phyloP scores from a whole-genome alignment of 345 rosid species.

The Rhodomyrtus tomentosa region DNA sequence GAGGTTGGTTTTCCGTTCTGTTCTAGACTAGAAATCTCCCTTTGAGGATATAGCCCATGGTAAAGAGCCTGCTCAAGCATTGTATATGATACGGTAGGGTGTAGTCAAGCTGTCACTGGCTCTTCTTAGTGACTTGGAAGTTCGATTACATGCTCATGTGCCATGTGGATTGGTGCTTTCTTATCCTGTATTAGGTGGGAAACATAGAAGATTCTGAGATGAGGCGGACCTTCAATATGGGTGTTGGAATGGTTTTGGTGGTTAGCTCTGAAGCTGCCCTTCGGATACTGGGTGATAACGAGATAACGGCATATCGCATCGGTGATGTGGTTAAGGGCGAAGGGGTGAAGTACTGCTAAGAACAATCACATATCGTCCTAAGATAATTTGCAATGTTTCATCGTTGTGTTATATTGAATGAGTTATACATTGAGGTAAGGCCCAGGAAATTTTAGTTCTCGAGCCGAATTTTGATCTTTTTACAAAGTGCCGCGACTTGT shows the following conservation, averaged over 20 bases:
- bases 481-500: neutral
- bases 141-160: neutral
- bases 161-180: neutral
- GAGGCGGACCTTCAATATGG: conserved; percentile 87
- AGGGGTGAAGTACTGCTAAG: conserved; percentile 57
- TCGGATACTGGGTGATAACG: conserved; percentile 40
- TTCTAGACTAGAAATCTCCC: neutral
- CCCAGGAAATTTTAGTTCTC: neutral
- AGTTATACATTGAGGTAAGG: neutral
- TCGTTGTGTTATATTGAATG: neutral
- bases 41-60: neutral
- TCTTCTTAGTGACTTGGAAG: neutral
- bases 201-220: conserved; percentile 72
- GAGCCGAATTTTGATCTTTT: neutral
- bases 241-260: conserved; percentile 84
- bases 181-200: conserved; percentile 39
- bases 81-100: neutral
- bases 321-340: conserved; percentile 64
- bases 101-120: neutral
- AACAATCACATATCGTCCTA: neutral
- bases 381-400: neutral
- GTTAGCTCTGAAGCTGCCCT: conserved; percentile 49
- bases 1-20: conserved; percentile 28
- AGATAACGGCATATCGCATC: conserved; percentile 34
- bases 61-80: neutral